Evolutionary conservation across 2,329 filamentous ascomycete species (phyloP), one percentile per base, ranked within the genome.

Genomic region (Diplodia seriata): DNA sequence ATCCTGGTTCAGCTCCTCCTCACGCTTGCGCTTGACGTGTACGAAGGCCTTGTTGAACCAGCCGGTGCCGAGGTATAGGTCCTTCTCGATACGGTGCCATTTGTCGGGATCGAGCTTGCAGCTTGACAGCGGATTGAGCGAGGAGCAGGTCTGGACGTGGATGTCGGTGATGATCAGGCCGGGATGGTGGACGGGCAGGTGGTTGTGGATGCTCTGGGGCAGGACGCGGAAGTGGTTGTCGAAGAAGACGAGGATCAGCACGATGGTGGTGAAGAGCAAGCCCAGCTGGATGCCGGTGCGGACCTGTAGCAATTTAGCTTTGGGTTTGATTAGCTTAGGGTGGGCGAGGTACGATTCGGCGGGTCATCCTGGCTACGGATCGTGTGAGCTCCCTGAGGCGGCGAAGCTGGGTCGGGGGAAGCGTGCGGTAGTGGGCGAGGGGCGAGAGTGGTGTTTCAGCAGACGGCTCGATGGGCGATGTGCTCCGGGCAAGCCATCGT

Each of bases 81-180:
- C 93, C 81, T 97, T 97, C 71, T 97, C 91, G 70, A 97, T 84
- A 59, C 91, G 90, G 73, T 92, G 89, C 94, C 94, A 97, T 70
- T 86, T 83, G 53, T 87, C 81, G 47, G 85, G 79, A 74, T 95
- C 90, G 70, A 95, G 86, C 70, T 88, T 89, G 81, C 92, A 97
- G 54, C 86, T 90, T 4, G 90, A 90, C 68, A 94, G 90, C 11
- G 81, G 82, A 63, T 94, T 95, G 64, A 95, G 74, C 14, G 85
- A 85, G 9, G 90, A 92, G 80, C 94, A 97, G 63, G 86, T 90
- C 20, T 87, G 86, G 70, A 97, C 85, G 40, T 89, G 91, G 69
- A 97, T 85, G 80, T 97, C 94, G 76, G 92, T 97, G 74, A 97
- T 88, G 74, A 97, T 89, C 69, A 91, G 86, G 71, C 93, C 93